Evolutionary conservation across 2,329 filamentous ascomycete species (phyloP).

Genomic region (Cladosporium sp.): DNA sequence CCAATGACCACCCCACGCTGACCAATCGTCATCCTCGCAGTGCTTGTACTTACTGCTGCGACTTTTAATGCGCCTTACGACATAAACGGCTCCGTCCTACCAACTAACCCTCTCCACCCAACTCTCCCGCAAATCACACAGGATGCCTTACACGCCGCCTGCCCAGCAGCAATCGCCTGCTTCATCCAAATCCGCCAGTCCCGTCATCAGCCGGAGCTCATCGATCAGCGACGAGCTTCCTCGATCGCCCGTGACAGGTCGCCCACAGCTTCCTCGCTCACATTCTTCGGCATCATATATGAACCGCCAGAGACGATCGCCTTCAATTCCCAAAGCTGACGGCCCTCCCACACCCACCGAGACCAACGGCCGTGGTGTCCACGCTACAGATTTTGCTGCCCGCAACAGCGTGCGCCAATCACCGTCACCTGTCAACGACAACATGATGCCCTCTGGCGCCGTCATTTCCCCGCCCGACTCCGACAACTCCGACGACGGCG

Average conservation of each 20-base stretch:
- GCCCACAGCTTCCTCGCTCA: conserved; percentile 55
- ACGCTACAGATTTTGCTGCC: conserved; percentile 36
- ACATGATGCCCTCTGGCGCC: conserved; percentile 76
- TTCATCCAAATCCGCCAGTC: conserved; percentile 55
- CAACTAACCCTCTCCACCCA: conserved; percentile 30
- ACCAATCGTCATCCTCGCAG: conserved; percentile 12
- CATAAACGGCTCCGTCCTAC: conserved; percentile 38
- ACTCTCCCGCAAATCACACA: conserved; percentile 39
- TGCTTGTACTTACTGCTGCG: conserved; percentile 20
- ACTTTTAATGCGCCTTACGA: conserved; percentile 44
- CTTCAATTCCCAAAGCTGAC: conserved; percentile 47
- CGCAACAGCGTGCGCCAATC: conserved; percentile 74
- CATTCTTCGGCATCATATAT: conserved; percentile 62
- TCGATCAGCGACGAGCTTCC: conserved; percentile 47
- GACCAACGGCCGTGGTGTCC: conserved; percentile 20
- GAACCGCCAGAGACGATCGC: conserved; percentile 60
- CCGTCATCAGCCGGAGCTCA: conserved; percentile 51
- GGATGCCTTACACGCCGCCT: conserved; percentile 89
- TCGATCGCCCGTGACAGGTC: conserved; percentile 39
- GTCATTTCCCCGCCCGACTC: conserved; percentile 93
- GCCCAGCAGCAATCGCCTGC: conserved; percentile 62
- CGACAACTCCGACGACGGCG: conserved; percentile 77
- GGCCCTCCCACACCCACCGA: conserved; percentile 35
- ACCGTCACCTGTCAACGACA: conserved; percentile 75
- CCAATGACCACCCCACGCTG: conserved; percentile 11